Base-by-base conservation (phyloP, 371 early-diverging fungal species). In the Nematocida ausubeli region DNA sequence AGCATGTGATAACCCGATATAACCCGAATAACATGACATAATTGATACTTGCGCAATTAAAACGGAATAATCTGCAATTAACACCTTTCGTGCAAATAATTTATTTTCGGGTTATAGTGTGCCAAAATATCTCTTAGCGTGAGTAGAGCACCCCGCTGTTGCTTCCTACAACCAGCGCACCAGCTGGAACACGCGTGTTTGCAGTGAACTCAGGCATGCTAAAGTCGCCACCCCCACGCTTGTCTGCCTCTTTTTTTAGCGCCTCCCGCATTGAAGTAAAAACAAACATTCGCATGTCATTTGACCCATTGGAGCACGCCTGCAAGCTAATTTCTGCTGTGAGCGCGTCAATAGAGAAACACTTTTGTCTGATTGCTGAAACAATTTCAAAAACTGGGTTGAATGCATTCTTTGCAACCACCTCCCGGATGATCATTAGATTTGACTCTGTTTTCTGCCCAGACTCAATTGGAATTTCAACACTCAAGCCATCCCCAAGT, bases 401-500 rank as follows among this genome's bases (percentile, higher is more conserved):
- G 12, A 9, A 5, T 4, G 78, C 78, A 24, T 55, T 75, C 12
- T 39, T 16, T 28, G 56, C 50, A 7, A 66, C 54, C 22, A 75
- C 78, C 16, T 63, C 28, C 14, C 22, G 5, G 30, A 75, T 64
- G 14, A 64, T 54, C 7, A 42, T 64, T 4, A 37, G 4, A 52
- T 75, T 52, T 16, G 78, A 66, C 34, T 54, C 50, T 26, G 50
- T 37, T 12, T 58, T 19, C 28, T 16, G n/a, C 16, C 49, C 30
- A 19, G 44, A 5, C 16, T 51, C 30, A 19, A 75, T 56, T 6
- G 70, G 70, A 7, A 70, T 26, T 35, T 65, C 67, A 3, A 75
- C 30, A 35, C 66, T 75, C 16, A 75, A 32, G 54, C 30, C 65
- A 1, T 75, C 67, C 30, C 78, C 78, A 19, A 75, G 35, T 28